Base-by-base conservation (phyloP, 2,329 filamentous ascomycete genomes). In the Bipolaris cookei region DNA sequence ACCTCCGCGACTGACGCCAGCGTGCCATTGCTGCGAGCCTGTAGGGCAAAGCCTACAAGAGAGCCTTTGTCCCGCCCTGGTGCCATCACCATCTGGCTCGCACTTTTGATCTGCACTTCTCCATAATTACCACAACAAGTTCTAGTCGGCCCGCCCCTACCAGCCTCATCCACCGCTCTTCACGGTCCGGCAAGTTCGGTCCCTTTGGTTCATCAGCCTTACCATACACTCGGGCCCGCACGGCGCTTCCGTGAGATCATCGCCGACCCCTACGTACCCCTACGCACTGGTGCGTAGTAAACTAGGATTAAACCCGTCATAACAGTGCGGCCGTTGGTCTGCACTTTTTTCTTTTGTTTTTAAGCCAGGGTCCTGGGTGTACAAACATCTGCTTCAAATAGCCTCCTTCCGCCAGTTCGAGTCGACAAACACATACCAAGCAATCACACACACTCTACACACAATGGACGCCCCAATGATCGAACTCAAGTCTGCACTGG, bases 401-500 rank as follows among this genome's bases (percentile, higher is more conserved):
- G 46, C 32, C 38, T 38, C 32, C 52, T 35, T 32, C 56, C 25
- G 47, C 48, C 56, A 18, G 14, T 21, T 43, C 4, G 11, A 34
- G 34, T 30, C 32, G 6, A 18, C 21, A 23, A 28, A 37, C 10
- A 38, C 41, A 28, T 32, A 38, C 16, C 37, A 32, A 34, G 2
- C 16, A 16, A 20, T 34, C 13, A 21, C 18, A 39, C 42, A 53
- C 21, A 50, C 21, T 45, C 51, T 47, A 68, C 65, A n/a, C 47
- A 66, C 59, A 38, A 77, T 78, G 75, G 73, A 78, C 49, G 69
- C 73, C 49, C 74, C 78, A 54, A 78, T 75, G 59, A 65, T 75
- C 39, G 79, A 81, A 64, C 74, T 83, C 41, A 77, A 80, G 72
- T 76, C 74, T 50, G 79, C 79, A 37, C 70, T 83, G 41, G 77